phyloP scores from a whole-genome alignment of 768 basidiomycete genomes.

The Macrolepiota albuminosa region DNA sequence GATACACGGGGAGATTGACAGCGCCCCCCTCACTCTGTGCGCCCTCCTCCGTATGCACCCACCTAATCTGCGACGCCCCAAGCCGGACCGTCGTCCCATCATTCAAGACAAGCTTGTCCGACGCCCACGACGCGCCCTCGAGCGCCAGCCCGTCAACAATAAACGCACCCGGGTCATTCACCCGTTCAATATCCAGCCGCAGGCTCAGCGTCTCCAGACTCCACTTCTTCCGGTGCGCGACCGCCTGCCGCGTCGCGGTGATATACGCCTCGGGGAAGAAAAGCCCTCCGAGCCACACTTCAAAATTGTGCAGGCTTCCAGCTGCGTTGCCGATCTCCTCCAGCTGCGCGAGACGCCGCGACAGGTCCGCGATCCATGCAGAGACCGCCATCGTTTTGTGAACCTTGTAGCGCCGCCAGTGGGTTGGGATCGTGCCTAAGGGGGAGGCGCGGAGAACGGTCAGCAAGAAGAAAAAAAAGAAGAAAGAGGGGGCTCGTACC shows the following conservation, averaged over 20 bases:
- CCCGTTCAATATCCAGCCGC: constrained; percentile 75
- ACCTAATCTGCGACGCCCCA: constrained; percentile 79
- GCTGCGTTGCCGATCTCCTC: constrained; percentile 55
- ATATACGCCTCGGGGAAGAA: constrained; percentile 98
- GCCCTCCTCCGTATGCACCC: constrained; percentile 61
- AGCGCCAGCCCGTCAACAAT: constrained; percentile 84
- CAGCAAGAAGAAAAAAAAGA: neutral
- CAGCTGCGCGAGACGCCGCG: constrained; percentile 78
- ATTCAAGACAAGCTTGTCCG: constrained; percentile 71
- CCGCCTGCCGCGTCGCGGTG: constrained; percentile 93
- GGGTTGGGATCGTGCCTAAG: constrained; percentile 78
- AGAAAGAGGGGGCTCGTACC: constrained; percentile 37
- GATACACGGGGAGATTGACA: constrained; percentile 88
- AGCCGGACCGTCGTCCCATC: constrained; percentile 79
- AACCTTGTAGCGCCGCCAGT: constrained; percentile 91
- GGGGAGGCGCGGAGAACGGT: neutral
- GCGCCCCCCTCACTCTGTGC: constrained; percentile 29
- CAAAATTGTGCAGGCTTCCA: constrained; percentile 60
- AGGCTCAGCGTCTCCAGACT: constrained; percentile 86
- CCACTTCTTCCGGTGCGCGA: constrained; percentile 89
- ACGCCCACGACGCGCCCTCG: constrained; percentile 79
- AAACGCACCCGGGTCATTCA: constrained; percentile 75
- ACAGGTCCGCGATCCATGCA: constrained; percentile 82
- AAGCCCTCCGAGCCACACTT: constrained; percentile 90
- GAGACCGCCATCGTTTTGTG: constrained; percentile 76